These are phyloP conservation scores for Ophiostoma quercus DNA, from an alignment of 2,329 filamentous ascomycete species.

Conservation along the genomic window DNA sequence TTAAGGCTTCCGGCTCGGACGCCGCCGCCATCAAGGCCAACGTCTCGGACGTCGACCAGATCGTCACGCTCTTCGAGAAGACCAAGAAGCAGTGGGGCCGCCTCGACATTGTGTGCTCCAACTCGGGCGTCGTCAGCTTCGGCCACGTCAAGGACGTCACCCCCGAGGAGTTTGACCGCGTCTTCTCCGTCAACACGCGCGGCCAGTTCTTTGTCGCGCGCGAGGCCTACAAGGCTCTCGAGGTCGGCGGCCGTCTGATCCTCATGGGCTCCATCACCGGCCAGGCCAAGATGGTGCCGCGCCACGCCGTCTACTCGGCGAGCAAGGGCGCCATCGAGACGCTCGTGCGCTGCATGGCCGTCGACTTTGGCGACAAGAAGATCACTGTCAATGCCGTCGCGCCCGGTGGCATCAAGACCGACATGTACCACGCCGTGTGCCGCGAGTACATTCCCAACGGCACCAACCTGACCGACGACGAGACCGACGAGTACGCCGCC, in stretches of 20 bases:
- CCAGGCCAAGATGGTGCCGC: constrained; percentile 32
- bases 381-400: constrained; percentile 38
- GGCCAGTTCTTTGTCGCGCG: constrained; percentile 60
- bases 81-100: constrained; percentile 54
- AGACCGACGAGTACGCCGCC: constrained; percentile 34
- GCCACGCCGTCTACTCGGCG: constrained; percentile 36
- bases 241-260: constrained; percentile 57
- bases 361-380: constrained; percentile 36
- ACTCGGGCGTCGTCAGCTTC: constrained; percentile 56
- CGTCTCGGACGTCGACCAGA: constrained; percentile 33
- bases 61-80: constrained; percentile 39
- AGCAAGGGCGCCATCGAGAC: constrained; percentile 37
- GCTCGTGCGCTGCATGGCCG: constrained; percentile 33
- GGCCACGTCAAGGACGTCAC: constrained; percentile 55
- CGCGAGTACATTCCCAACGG: constrained; percentile 40
- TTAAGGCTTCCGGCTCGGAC: constrained; percentile 28
- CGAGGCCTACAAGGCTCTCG: constrained; percentile 57
- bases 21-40: constrained; percentile 34
- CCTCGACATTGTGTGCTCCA: constrained; percentile 58
- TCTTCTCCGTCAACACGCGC: constrained; percentile 55
- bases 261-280: constrained; percentile 59
- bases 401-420: constrained; percentile 35
- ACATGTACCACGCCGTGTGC: constrained; percentile 36
- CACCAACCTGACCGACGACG: constrained; percentile 30
- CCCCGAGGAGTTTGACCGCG: constrained; percentile 55